Base-by-base conservation (phyloP, 2,329 filamentous ascomycete genomes). In the Escovopsis weberi region DNA sequence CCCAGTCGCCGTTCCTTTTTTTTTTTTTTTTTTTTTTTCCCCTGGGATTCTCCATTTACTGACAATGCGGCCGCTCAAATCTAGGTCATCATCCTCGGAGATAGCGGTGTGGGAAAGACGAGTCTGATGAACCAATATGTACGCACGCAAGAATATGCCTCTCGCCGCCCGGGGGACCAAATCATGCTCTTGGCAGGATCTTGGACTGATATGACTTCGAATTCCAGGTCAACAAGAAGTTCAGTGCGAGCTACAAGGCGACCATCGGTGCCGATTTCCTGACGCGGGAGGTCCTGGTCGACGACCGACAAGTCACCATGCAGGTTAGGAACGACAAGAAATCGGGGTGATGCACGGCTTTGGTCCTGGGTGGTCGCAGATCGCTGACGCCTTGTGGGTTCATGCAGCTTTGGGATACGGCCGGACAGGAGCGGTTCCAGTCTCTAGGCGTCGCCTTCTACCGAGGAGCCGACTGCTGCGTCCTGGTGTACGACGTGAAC, bases 91-190 rank as follows among this genome's bases (percentile, higher is more conserved):
- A 96, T 98, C 67, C 81, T 98, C 55, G 91, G 91, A 56, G 91
- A 98, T 66, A 96, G 89, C 66, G 91, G 91, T 68, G 91, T 98
- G 49, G 91, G 91, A 63, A 98, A 98, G 76, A 98, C 91, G 48
- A 95, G 87, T 67, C 80, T 98, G 77, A 98, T 98, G 91, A 98
- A 98, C 70, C 91, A 98, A 96, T 98, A 96, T 85, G 91, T 96
- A 79, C 64, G 84, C 45, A 47, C 36, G 32, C 26, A 55, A 44
- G 39, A 48, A 30, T 42, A 43, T 45, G 43, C 46, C 38, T 36
- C 37, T 35, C n/a, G n/a, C n/a, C n/a, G n/a, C n/a, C n/a, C n/a
- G n/a, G n/a, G n/a, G n/a, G n/a, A n/a, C n/a, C n/a, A n/a, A n/a
- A n/a, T n/a, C n/a, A n/a, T n/a, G n/a, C n/a, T n/a, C n/a, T n/a